phyloP scores from a whole-genome alignment of 805 yeast species.

The Lachancea lanzarotensis region DNA sequence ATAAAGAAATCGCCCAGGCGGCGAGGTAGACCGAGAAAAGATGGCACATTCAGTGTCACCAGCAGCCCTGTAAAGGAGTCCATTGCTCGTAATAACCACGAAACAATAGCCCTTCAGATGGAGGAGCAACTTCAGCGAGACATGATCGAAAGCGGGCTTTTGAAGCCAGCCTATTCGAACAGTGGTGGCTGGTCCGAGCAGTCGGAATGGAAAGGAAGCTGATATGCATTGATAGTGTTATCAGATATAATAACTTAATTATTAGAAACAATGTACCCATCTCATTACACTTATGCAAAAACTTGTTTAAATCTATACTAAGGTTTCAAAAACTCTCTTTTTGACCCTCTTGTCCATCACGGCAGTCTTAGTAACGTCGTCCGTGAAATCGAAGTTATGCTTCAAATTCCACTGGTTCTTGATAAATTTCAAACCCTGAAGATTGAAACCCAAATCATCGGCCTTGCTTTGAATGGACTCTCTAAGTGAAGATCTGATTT shows the following conservation, averaged over 20 bases:
- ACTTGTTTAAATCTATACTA: constrained; percentile 14
- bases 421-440: constrained; percentile 71
- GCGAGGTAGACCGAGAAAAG: constrained; percentile 25
- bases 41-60: constrained; percentile 12
- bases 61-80: constrained; percentile 25
- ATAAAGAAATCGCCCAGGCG: constrained; percentile 28
- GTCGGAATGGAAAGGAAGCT: background rate
- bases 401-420: constrained; percentile 71
- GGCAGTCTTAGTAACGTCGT: constrained; percentile 33
- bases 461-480: constrained; percentile 44
- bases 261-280: background rate
- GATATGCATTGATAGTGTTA: background rate
- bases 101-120: constrained; percentile 18
- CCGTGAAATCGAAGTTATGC: constrained; percentile 70
- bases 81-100: constrained; percentile 17
- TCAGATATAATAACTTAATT: background rate
- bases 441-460: constrained; percentile 69
- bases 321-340: constrained; percentile 69
- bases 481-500: constrained; percentile 59
- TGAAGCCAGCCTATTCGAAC: background rate
- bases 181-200: background rate
- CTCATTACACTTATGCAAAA: constrained; percentile 1
- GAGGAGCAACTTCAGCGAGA: constrained; percentile 19
- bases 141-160: constrained; percentile 5
- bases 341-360: constrained; percentile 48